phyloP scores from a whole-genome alignment of 768 basidiomycete genomes.

The Tephrocybe rancida region DNA sequence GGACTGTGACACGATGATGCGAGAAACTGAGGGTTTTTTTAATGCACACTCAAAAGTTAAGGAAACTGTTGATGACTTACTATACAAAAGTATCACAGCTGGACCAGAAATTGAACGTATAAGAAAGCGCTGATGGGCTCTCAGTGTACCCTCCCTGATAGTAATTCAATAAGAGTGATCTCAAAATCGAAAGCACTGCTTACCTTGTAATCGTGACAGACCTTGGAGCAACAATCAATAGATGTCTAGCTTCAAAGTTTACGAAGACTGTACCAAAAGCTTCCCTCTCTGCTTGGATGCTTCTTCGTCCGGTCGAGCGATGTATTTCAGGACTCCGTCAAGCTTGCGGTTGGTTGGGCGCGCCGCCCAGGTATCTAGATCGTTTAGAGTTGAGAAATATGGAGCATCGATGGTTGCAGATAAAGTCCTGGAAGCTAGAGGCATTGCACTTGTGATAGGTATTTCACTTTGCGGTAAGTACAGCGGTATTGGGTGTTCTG shows the following conservation, averaged over 20 bases:
- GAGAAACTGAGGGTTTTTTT: conserved; percentile 59
- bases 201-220: conserved; percentile 83
- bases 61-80: conserved; percentile 41
- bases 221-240: conserved; percentile 33
- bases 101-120: conserved; percentile 84
- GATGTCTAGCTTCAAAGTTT: not conserved
- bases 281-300: conserved; percentile 40
- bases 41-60: not conserved
- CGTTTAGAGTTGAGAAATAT: conserved; percentile 58
- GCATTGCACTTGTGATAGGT: conserved; percentile 1
- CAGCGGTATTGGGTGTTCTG: too few relatives aligned
- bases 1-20: conserved; percentile 77
- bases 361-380: conserved; percentile 59
- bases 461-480: too few relatives aligned
- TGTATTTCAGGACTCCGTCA: conserved; percentile 43
- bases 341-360: conserved; percentile 32
- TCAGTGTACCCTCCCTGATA: conserved; percentile 79
- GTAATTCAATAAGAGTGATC: not conserved
- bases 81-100: conserved; percentile 74
- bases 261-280: conserved; percentile 62
- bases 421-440: conserved; percentile 1
- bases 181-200: not conserved
- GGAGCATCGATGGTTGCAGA: conserved; percentile 19
- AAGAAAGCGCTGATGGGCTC: conserved; percentile 57
- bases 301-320: conserved; percentile 22